Conservation (phyloP, 345 rosid genomes). For the Gossypium ekmanianum region DNA sequence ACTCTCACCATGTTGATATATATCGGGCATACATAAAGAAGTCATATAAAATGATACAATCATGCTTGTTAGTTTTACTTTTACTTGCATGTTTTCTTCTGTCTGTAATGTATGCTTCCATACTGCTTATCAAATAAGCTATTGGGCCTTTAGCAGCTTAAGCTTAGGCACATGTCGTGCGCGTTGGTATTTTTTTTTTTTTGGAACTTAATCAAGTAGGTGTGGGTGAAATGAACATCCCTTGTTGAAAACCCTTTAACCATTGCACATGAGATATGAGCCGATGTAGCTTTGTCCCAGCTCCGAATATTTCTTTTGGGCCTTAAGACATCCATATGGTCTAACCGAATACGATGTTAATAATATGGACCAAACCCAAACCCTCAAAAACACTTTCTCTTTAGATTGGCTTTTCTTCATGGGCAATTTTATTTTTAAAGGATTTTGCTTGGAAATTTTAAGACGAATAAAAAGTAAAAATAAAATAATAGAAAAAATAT, state of each 20-base stretch:
- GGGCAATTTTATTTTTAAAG: not conserved
- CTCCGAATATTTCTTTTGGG: not conserved
- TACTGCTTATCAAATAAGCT: not conserved
- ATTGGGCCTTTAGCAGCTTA: no score
- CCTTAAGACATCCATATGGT: not conserved
- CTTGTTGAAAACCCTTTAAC: not conserved
- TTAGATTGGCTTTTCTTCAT: not conserved
- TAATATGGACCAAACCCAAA: not conserved
- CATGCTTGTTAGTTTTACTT: not conserved
- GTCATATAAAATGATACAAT: not conserved
- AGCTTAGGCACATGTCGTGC: no score
- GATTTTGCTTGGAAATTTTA: no score
- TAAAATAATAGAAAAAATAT: no score
- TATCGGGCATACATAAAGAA: no score
- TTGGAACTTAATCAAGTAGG: no score
- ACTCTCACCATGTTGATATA: not conserved
- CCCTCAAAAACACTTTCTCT: not conserved
- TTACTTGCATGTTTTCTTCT: not conserved
- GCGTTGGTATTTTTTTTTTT: no score
- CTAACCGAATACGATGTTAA: not conserved
- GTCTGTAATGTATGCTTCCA: not conserved
- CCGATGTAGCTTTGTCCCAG: not conserved
- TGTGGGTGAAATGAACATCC: no score
- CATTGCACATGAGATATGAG: not conserved
- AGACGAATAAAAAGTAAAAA: no score